A percentile compares a stretch with the other conserved stretches of the same genome.
Conservation (phyloP, 805 yeast species). For the Ogataea corticis region DNA sequence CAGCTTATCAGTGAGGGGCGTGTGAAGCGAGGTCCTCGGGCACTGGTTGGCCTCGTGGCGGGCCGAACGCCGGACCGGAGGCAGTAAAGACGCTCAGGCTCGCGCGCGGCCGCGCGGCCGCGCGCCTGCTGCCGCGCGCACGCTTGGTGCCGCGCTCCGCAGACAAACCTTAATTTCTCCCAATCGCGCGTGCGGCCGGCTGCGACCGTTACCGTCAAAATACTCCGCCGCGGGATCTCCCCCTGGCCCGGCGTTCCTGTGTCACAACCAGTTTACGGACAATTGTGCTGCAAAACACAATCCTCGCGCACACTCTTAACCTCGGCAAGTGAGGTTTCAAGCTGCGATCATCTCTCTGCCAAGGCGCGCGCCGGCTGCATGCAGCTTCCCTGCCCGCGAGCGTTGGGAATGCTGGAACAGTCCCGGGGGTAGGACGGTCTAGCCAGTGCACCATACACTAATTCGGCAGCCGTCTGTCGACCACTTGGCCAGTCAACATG, state of each 20-base stretch:
- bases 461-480: too few relatives aligned
- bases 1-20: constrained; percentile 2
- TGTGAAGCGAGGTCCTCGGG: constrained; percentile 1
- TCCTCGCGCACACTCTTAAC: not conserved
- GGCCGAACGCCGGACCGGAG: too few relatives aligned
- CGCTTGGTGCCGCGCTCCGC: not conserved
- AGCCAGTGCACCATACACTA: too few relatives aligned
- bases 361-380: not conserved
- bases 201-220: constrained; percentile 6
- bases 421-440: too few relatives aligned
- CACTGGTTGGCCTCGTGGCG: too few relatives aligned
- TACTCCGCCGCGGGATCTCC: not conserved
- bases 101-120: too few relatives aligned
- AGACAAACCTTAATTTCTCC: not conserved
- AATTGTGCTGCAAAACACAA: too few relatives aligned
- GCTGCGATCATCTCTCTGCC: not conserved
- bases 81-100: too few relatives aligned
- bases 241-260: not conserved
- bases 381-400: too few relatives aligned
- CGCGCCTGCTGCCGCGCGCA: too few relatives aligned
- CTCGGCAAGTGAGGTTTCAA: not conserved
- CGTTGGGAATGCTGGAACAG: too few relatives aligned
- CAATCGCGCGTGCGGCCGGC: not conserved
- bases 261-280: not conserved
- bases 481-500: too few relatives aligned